Percentiles rank a stretch among this genome's conserved stretches.
Evolutionary conservation across 176 grass and related monocot genomes (phyloP).

Genomic region (Ampelocalamus luodianensis): DNA sequence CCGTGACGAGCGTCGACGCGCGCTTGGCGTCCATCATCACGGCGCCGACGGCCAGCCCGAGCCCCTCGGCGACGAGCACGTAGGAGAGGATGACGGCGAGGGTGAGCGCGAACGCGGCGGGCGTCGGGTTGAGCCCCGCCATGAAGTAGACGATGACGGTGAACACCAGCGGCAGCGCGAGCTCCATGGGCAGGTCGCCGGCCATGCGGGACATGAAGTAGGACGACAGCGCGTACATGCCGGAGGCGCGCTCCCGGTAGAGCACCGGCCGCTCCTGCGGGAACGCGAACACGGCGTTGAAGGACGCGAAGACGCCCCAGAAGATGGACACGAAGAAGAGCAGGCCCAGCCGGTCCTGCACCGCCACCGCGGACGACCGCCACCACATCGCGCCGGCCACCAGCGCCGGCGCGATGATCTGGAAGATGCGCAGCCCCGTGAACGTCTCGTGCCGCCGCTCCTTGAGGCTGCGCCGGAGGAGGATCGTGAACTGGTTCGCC

Average conservation of each 20-base stretch:
- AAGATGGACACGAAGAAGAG: slow-evolving; percentile 99
- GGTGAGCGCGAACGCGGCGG: slow-evolving; percentile 67
- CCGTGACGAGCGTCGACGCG: slow-evolving; percentile 73
- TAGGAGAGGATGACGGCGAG: slow-evolving; percentile 65
- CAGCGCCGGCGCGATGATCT: slow-evolving; percentile 80
- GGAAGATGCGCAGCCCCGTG: slow-evolving; percentile 84
- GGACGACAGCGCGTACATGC: slow-evolving; percentile 93
- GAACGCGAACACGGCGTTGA: slow-evolving; percentile 96
- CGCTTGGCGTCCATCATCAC: slow-evolving; percentile 92
- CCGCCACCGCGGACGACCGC: slow-evolving; percentile 62
- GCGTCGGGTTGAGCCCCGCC: slow-evolving; percentile 72
- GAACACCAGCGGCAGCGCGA: slow-evolving; percentile 74
- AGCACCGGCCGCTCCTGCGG: slow-evolving; percentile 77
- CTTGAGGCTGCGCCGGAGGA: slow-evolving; percentile 87
- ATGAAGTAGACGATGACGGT: slow-evolving; percentile 84
- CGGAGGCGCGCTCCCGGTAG: slow-evolving; percentile 65
- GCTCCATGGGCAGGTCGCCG: slow-evolving; percentile 95
- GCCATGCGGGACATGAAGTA: slow-evolving; percentile 86
- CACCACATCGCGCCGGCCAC: slow-evolving; percentile 93
- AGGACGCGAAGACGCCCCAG: slow-evolving; percentile 98
- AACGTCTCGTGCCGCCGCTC: slow-evolving; percentile 92
- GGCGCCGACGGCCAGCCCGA: slow-evolving; percentile 78
- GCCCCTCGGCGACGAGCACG: slow-evolving; percentile 81
- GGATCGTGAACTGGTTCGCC: slow-evolving; percentile 75
- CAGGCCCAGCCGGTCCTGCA: slow-evolving; percentile 81